phyloP scores from a whole-genome alignment of 352 stramenopile species.

The Globisporangium parvum region DNA sequence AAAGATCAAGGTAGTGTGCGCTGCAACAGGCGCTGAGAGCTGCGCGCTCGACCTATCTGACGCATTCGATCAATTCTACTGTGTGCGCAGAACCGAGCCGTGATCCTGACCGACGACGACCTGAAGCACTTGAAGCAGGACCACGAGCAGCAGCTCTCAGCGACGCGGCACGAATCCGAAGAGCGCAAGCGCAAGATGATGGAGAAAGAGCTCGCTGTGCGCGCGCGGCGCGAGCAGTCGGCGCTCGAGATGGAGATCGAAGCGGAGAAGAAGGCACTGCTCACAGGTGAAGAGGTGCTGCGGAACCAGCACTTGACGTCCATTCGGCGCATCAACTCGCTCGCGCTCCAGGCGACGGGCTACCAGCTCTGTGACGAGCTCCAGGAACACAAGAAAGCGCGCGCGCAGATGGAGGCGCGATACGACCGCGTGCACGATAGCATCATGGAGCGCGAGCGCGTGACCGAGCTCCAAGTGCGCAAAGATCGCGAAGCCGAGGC shows the following conservation, averaged over 20 bases:
- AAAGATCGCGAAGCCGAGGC: conserved; percentile 33
- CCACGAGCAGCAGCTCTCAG: conserved; percentile 33
- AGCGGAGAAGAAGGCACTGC: conserved; percentile 46
- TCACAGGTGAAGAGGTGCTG: conserved; percentile 56
- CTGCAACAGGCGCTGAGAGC: neutral
- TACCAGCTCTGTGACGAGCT: conserved; percentile 64
- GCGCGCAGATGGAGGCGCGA: conserved; percentile 30
- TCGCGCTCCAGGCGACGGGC: conserved; percentile 51
- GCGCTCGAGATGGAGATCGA: conserved; percentile 72
- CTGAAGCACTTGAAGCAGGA: conserved; percentile 30
- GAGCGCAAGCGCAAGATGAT: conserved; percentile 72
- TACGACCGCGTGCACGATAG: conserved; percentile 70
- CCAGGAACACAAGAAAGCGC: conserved; percentile 34
- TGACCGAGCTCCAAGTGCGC: conserved; percentile 44
- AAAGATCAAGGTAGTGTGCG: conserved; percentile 26
- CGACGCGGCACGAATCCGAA: conserved; percentile 44
- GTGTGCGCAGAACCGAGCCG: conserved; percentile 25
- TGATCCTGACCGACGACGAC: conserved; percentile 57
- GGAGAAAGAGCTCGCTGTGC: conserved; percentile 70
- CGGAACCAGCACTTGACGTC: conserved; percentile 57
- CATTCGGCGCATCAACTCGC: conserved; percentile 60
- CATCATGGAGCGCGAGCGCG: conserved; percentile 68
- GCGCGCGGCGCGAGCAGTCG: conserved; percentile 54
- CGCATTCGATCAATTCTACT: neutral
- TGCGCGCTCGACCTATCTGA: neutral